Base-by-base conservation (phyloP, 148 eudicot genomes). In the Chenopodium album region DNA sequence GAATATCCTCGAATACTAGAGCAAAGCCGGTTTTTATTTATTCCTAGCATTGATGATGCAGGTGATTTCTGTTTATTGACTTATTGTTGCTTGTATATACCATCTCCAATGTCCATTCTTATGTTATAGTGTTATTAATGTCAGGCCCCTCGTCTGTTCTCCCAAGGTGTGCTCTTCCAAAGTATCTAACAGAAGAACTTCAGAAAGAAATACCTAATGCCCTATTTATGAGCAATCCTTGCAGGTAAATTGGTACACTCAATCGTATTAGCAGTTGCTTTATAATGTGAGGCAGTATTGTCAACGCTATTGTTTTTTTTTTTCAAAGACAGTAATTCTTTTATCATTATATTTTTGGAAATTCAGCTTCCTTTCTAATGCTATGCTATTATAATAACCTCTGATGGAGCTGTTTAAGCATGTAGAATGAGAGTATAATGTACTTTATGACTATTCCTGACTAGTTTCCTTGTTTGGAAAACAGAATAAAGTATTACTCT, bases 31-130 rank as follows among this genome's bases (percentile, higher is more conserved):
- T 96, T 96, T 86, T 84, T 96, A 31, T 91, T 96, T 78, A 88
- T 96, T 84, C 99, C 98, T 54, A 95, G 99, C 76, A 97, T 97
- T 73, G 92, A 92, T 86, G 99, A 96, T 81, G 85, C 87, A 77
- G 98, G 98, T 94, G 76, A 70, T 77, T 82, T 80, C 48, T 56
- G 32, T 73, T 2, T 66, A 37, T 73, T 19, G 7, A 31, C 34
- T 65, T 34, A 1, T 48, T 70, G 28, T 80, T 50, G 6, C 31
- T 66, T 81, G 56, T 44, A 73, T 66, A 17, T 72, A 67, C 22
- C 44, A 5, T 62, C 37, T 62, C 71, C 28, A 28, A 9, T 65
- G 50, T 47, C n/a, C 22, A 82, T 82, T 19, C 68, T 83, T 79
- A 74, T 20, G 66, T 44, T 70, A 26, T 44, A 19, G 62, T 52